These are phyloP conservation scores for Hymenoscyphus fraxineus DNA, from an alignment of 2,329 filamentous ascomycete species.

Conservation along the genomic window DNA sequence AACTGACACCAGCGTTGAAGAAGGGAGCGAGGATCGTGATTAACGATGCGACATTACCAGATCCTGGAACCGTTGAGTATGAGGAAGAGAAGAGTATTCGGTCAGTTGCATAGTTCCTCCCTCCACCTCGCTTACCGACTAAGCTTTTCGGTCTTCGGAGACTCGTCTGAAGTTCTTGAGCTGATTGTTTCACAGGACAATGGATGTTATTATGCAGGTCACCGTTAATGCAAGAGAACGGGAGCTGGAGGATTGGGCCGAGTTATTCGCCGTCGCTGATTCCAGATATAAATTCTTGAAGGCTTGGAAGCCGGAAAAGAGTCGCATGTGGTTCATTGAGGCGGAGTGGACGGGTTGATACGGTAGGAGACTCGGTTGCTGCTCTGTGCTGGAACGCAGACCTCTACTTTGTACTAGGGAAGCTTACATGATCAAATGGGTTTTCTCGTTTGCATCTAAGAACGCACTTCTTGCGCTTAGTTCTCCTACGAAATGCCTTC, in stretches of 20 bases:
- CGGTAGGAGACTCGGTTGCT: too few species aligned
- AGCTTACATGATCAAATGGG: too few species aligned
- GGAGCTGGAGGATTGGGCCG: conserved; percentile 5
- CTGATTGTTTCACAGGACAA: conserved; percentile 1
- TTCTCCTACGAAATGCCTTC: too few species aligned
- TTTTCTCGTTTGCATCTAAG: too few species aligned
- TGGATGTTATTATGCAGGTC: conserved; percentile 8
- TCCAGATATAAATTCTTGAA: conserved; percentile 10
- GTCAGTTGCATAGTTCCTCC: background rate
- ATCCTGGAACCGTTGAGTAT: background rate
- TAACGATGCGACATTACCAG: conserved; percentile 11
- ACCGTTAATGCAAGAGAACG: conserved; percentile 8
- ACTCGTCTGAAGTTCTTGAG: background rate
- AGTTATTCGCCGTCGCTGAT: conserved; percentile 6
- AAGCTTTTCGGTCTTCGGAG: background rate
- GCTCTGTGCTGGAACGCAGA: too few species aligned
- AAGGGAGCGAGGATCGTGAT: conserved; percentile 8
- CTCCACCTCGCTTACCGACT: background rate
- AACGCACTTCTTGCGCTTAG: too few species aligned
- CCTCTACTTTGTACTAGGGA: too few species aligned
- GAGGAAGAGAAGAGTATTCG: conserved; percentile 8
- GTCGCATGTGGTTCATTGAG: conserved; percentile 11
- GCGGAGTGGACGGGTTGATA: conserved; percentile 7
- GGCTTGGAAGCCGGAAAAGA: conserved; percentile 8
- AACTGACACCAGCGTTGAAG: conserved; percentile 5